A percentile compares a stretch with the other conserved stretches of the same genome.
Evolutionary conservation across 352 stramenopile genomes (phyloP).

Genomic region (Pythium chondricola): DNA sequence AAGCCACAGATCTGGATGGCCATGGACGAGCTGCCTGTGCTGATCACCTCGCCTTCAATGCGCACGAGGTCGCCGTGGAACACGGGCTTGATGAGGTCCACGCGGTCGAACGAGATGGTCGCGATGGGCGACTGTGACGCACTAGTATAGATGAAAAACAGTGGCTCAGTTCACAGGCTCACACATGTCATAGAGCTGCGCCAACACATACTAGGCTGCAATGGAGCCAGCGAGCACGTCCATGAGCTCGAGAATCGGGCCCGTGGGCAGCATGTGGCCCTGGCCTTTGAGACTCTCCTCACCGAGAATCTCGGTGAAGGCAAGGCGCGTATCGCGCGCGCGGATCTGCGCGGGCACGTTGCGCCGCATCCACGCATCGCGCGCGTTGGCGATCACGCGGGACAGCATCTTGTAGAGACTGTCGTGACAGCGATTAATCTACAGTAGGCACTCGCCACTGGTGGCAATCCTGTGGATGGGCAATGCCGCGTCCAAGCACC

Average conservation of each 20-base stretch:
- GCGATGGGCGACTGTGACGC: constrained; percentile 16
- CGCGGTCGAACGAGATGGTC: constrained; percentile 31
- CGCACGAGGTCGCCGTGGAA: constrained; percentile 33
- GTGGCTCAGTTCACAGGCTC: background rate
- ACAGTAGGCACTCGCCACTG: no score
- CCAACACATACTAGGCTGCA: constrained; percentile 13
- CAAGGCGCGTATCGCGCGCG: constrained; percentile 26
- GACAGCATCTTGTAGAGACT: constrained; percentile 9
- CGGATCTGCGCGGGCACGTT: constrained; percentile 11
- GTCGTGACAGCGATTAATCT: no score
- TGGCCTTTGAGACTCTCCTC: constrained; percentile 24
- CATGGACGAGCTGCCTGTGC: constrained; percentile 24
- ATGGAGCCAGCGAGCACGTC: constrained; percentile 27
- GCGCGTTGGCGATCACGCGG: constrained; percentile 5
- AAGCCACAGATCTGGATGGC: constrained; percentile 26
- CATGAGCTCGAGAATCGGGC: constrained; percentile 29
- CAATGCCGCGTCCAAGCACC: no score
- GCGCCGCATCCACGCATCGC: constrained; percentile 11
- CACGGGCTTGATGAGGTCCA: constrained; percentile 26
- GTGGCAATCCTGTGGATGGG: no score
- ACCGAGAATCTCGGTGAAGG: constrained; percentile 34
- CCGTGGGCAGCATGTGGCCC: constrained; percentile 22
- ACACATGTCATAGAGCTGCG: background rate
- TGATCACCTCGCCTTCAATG: constrained; percentile 24
- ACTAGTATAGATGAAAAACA: background rate